Base-by-base conservation (phyloP, 139 green algal genomes). In the Chlamydomonas incerta region DNA sequence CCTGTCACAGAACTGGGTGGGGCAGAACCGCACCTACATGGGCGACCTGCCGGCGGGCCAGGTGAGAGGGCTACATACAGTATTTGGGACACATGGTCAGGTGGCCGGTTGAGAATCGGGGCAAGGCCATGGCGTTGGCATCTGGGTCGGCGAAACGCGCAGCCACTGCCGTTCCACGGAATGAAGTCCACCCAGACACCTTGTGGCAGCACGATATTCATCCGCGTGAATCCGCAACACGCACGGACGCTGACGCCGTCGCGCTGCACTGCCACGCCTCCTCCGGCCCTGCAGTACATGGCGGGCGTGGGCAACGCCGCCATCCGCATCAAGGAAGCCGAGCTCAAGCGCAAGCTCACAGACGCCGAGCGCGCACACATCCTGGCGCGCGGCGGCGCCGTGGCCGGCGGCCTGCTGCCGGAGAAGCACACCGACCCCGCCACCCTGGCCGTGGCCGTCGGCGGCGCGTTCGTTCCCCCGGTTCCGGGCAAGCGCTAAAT, bases 1-100 rank as follows among this genome's bases (percentile, higher is more conserved):
- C n/a, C n/a, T n/a, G n/a, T n/a, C 41, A 50, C 41, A 93, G 83
- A 77, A 79, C 66, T 94, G 91, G 91, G 89, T 94, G 24, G 83
- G 86, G n/a, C 77, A 88, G 69, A 94, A 93, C 87, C 88, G 90
- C 73, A 85, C 90, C 6, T 71, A 77, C 67, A 8, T 20, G 33
- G 28, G 26, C n/a, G 80, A 85, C 50, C 66, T 85, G 80, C 60
- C 79, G 31, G 29, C 0, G 18, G 63, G 29, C 35, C 21, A 66
- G 76, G 76, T 83, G 63, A 9, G 46, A 50, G 41, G 5, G 41
- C 5, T 5, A 50, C n/a, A n/a, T n/a, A n/a, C n/a, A n/a, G n/a
- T n/a, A n/a, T n/a, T n/a, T n/a, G n/a, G n/a, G n/a, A n/a, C n/a
- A n/a, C n/a, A n/a, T n/a, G n/a, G n/a, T n/a, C n/a, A n/a, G n/a